Conservation (phyloP, 192 early-diverging fungal genomes). For the Backusella circina region DNA sequence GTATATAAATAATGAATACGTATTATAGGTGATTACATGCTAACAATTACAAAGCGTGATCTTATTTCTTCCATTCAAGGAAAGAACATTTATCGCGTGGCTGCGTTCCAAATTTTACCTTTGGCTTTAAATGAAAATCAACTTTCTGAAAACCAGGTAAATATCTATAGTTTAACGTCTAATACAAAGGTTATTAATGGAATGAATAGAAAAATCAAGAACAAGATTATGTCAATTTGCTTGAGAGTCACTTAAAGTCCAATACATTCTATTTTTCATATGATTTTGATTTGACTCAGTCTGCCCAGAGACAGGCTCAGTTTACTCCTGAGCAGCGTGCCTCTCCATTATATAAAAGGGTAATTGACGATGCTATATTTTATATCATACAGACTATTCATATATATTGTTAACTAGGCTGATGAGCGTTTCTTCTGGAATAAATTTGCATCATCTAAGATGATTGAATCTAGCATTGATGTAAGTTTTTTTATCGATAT, state of each 20-base stretch:
- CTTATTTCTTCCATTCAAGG: slow-evolving; percentile 55
- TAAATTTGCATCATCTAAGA: slow-evolving; percentile 57
- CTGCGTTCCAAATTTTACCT: slow-evolving; percentile 52
- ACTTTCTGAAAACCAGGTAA: slow-evolving; percentile 46
- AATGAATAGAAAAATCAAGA: slow-evolving; percentile 44
- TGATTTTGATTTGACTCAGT: slow-evolving; percentile 81
- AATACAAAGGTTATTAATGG: background rate
- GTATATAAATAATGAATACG: background rate
- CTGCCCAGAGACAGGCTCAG: slow-evolving; percentile 69
- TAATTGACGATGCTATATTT: slow-evolving; percentile 31
- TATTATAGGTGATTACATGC: slow-evolving; percentile 65
- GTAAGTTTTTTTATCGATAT: background rate
- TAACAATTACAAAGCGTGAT: slow-evolving; percentile 67
- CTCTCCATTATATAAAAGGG: slow-evolving; percentile 51
- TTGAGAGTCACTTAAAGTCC: slow-evolving; percentile 45
- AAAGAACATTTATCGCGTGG: slow-evolving; percentile 65
- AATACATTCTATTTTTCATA: slow-evolving; percentile 78
- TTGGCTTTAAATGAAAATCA: slow-evolving; percentile 32
- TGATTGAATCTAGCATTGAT: slow-evolving; percentile 56
- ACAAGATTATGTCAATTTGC: slow-evolving; percentile 41
- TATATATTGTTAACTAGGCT: slow-evolving; percentile 42
- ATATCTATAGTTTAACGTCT: background rate
- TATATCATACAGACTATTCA: background rate
- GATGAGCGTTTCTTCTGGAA: slow-evolving; percentile 98
- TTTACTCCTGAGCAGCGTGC: slow-evolving; percentile 24